Base-by-base conservation (phyloP, 2,329 filamentous ascomycete species). In the Diaporthe nobilis region DNA sequence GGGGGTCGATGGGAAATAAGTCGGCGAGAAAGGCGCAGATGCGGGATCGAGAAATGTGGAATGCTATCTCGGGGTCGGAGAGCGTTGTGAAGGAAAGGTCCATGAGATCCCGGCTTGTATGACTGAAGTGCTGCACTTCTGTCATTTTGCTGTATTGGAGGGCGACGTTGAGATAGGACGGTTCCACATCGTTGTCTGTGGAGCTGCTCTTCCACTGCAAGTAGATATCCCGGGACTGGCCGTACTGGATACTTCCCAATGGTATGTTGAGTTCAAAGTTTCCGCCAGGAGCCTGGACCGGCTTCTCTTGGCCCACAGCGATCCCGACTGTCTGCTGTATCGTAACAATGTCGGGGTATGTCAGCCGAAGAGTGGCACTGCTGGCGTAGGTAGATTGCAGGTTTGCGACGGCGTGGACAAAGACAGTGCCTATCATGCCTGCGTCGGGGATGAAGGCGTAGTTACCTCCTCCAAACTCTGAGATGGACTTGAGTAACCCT, bases 361-460 rank as follows among this genome's bases (percentile, higher is more conserved):
- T 82, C 28, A 92, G 76, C 2, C 81, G 82, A 2, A 92, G 80
- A 0, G 78, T 82, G 3, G 87, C 87, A 1, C 85, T 83, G 5
- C 84, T 88, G 3, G 90, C 90, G 76, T 87, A 91, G 0, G 90
- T 92, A 3, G 88, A 86, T 78, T 91, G 90, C 2, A 92, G 80
- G 77, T 92, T 91, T 25, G 91, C 90, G 2, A 92, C 86, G 2
- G 91, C 89, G 78, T 92, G 90, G 4, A 92, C 86, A 76, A 92
- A 92, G 4, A 91, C 89, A 3, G 91, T 92, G 4, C 89, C 85
- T 76, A 92, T 89, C 90, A 92, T 92, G 75, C 90, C 89, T 0
- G 89, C 87, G 72, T 92, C 90, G 0, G 90, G 88, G 25, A 92
- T 92, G 77, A 92, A 92, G 12, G 89, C 84, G 75, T 91, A 93